Evolutionary conservation across 441 rosid species (phyloP).

Genomic region (Populus tomentosa): DNA sequence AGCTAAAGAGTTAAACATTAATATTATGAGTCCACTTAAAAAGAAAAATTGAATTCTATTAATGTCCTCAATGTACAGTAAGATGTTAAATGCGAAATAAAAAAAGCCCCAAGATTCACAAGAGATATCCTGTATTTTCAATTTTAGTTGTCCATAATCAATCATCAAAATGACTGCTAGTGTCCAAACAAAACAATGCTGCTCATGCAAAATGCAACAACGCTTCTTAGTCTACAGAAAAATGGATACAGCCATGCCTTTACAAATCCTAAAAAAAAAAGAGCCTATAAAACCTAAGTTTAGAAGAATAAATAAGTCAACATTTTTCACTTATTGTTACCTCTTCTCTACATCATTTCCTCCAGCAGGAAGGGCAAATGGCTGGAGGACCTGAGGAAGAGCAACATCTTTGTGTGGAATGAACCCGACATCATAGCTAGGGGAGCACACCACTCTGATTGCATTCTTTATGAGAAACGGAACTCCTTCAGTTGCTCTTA

Average conservation of each 20-base stretch:
- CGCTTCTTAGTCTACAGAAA: background rate
- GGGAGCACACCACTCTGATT: conserved; percentile 89
- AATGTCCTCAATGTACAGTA: too few relatives aligned
- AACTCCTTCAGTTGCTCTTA: conserved; percentile 90
- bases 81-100: background rate
- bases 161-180: background rate
- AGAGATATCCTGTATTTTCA: background rate
- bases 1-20: too few relatives aligned
- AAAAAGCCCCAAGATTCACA: background rate
- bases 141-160: background rate
- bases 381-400: conserved; percentile 89
- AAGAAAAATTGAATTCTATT: too few relatives aligned
- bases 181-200: background rate
- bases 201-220: background rate
- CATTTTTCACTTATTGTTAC: conserved; percentile 24
- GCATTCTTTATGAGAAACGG: conserved; percentile 79
- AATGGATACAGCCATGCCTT: background rate
- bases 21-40: too few relatives aligned
- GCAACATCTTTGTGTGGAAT: conserved; percentile 98
- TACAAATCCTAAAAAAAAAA: background rate
- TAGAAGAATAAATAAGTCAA: background rate
- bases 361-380: conserved; percentile 92
- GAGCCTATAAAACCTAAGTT: background rate
- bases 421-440: conserved; percentile 88
- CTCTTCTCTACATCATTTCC: conserved; percentile 86